Evolutionary conservation across 2,329 filamentous ascomycete species (phyloP).

Genomic region (Fusarium penzigii): DNA sequence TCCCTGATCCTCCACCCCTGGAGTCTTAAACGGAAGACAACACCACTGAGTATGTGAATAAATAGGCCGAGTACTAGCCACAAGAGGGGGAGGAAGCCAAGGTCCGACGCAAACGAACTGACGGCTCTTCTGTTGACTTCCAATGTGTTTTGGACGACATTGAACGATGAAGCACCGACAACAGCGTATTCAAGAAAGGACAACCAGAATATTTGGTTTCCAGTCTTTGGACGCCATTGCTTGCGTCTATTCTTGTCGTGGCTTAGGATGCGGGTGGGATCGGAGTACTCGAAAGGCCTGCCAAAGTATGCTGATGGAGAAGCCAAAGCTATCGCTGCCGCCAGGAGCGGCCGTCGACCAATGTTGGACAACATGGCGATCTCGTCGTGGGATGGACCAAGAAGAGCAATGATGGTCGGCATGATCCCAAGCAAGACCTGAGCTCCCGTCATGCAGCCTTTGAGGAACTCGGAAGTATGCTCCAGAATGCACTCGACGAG

Average conservation of each 20-base stretch:
- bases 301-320: slow-evolving; percentile 6
- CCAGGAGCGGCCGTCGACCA: slow-evolving; percentile 2
- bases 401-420: slow-evolving; percentile 7
- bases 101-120: slow-evolving; percentile 4
- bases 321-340: slow-evolving; percentile 2
- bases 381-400: slow-evolving; percentile 4
- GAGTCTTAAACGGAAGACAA: slow-evolving; percentile 4
- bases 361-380: slow-evolving; percentile 3
- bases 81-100: background rate
- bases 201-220: background rate
- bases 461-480: slow-evolving; percentile 1
- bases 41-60: slow-evolving; percentile 1
- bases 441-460: slow-evolving; percentile 5
- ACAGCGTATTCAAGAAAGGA: slow-evolving; percentile 1
- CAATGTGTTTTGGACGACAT: slow-evolving; percentile 1
- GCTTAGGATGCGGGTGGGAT: slow-evolving; percentile 2
- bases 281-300: slow-evolving; percentile 10
- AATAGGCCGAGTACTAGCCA: background rate
- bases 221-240: background rate
- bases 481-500: slow-evolving; percentile 10
- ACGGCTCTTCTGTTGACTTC: background rate
- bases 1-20: background rate
- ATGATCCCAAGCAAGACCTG: slow-evolving; percentile 7
- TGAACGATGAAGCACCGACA: background rate
- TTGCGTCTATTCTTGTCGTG: background rate